These are phyloP conservation scores for Phtheirospermum japonicum DNA, from an alignment of 257 asterid genomes.

Conservation along the genomic window DNA sequence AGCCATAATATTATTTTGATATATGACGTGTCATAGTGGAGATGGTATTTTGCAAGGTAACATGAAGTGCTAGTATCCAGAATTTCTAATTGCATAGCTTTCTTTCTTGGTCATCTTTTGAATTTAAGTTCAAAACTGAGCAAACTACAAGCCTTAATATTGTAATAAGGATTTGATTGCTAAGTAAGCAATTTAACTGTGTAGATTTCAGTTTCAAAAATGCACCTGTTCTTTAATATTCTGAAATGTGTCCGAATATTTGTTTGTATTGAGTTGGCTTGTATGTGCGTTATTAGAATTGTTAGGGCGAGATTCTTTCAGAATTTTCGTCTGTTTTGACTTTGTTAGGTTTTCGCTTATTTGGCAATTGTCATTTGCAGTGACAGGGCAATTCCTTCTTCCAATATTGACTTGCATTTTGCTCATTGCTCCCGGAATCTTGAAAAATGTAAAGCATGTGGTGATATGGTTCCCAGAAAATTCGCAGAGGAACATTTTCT, in stretches of 20 bases:
- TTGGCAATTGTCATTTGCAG: constrained; percentile 44
- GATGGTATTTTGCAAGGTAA: not conserved
- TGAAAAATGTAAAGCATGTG: constrained; percentile 91
- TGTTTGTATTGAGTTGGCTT: constrained; percentile 3
- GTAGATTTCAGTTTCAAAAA: too few relatives aligned
- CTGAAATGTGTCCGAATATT: not conserved
- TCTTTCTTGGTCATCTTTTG: constrained; percentile 9
- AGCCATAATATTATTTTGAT: not conserved
- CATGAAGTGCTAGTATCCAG: not conserved
- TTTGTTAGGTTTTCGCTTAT: constrained; percentile 8
- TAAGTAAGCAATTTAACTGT: not conserved
- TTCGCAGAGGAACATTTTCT: constrained; percentile 83
- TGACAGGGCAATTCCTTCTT: constrained; percentile 78
- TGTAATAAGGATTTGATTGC: not conserved
- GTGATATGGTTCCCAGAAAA: constrained; percentile 86
- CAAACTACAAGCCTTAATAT: not conserved
- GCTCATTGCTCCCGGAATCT: constrained; percentile 96
- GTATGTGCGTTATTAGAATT: constrained; percentile 12
- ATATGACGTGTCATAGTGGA: not conserved
- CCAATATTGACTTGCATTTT: constrained; percentile 84
- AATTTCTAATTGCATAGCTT: not conserved
- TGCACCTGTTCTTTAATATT: not conserved
- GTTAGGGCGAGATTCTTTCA: constrained; percentile 9
- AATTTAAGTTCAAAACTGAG: not conserved
- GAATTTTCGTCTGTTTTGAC: not conserved